Conservation (phyloP, 257 asterid species). For the Gynochthodes officinalis region DNA sequence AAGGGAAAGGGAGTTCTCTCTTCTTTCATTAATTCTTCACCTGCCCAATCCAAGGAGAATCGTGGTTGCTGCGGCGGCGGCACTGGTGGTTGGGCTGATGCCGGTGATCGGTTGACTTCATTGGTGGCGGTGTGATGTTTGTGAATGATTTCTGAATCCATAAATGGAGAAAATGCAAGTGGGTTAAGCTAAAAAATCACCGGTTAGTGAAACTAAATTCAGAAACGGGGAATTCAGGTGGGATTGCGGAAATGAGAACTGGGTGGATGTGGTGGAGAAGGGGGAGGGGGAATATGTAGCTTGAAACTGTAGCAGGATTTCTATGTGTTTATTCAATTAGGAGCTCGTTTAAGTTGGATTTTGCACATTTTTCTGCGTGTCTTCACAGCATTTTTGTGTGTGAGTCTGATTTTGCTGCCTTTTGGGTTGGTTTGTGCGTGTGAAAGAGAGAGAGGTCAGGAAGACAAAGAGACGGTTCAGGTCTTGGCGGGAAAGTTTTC, state of each 20-base stretch:
- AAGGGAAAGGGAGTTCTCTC: slow-evolving; percentile 60
- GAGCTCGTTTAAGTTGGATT: background rate
- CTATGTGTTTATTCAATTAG: no score
- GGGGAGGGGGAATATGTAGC: background rate
- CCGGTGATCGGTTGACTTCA: background rate
- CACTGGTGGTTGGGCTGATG: background rate
- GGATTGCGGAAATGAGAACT: background rate
- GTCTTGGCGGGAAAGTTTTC: slow-evolving; percentile 2
- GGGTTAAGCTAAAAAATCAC: background rate
- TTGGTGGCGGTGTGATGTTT: background rate
- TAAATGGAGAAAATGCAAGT: background rate
- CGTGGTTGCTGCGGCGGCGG: slow-evolving; percentile 23
- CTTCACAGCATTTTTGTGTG: background rate
- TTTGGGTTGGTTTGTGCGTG: background rate
- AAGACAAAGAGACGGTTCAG: background rate
- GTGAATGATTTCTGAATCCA: slow-evolving; percentile 12
- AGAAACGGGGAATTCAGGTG: background rate
- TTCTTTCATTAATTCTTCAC: slow-evolving; percentile 47
- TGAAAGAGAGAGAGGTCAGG: background rate
- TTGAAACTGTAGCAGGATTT: background rate
- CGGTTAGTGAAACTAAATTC: background rate
- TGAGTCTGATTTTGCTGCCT: background rate
- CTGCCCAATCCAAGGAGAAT: slow-evolving; percentile 41
- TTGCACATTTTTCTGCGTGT: background rate
- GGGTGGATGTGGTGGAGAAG: background rate